Evolutionary conservation across 208 protist genomes (phyloP).

Genomic region (Strigomonas culicis): DNA sequence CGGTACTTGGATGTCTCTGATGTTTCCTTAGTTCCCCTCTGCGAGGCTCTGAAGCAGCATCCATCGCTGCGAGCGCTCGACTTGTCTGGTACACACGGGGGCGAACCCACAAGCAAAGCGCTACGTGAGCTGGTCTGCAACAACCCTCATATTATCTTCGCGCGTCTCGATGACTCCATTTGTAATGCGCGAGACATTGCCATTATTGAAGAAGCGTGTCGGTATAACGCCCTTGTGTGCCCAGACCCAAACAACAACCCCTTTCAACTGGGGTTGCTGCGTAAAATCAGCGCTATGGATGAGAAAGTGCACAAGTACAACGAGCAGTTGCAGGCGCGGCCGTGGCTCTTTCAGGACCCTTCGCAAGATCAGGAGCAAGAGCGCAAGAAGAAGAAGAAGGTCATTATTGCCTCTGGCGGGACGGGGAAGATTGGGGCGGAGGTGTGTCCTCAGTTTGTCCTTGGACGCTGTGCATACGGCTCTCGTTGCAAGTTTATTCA

Average conservation of each 20-base stretch:
- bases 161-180: constrained; percentile 60
- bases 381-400: constrained; percentile 12
- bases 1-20: constrained; percentile 75
- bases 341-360: constrained; percentile 44
- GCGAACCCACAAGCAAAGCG: constrained; percentile 55
- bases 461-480: constrained; percentile 24
- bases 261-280: constrained; percentile 69
- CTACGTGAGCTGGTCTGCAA: constrained; percentile 60
- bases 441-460: constrained; percentile 34
- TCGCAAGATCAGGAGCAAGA: not conserved
- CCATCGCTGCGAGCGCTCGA: constrained; percentile 59
- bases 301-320: constrained; percentile 64
- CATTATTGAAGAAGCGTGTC: constrained; percentile 54
- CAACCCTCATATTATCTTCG: constrained; percentile 77
- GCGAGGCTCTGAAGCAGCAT: constrained; percentile 53
- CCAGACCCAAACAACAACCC: constrained; percentile 76
- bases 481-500: constrained; percentile 36
- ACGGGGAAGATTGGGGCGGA: constrained; percentile 22
- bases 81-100: constrained; percentile 63
- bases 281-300: constrained; percentile 67
- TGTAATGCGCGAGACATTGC: constrained; percentile 37
- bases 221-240: constrained; percentile 66
- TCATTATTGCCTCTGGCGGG: constrained; percentile 12
- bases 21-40: constrained; percentile 70
- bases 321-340: constrained; percentile 45